Percentiles rank a stretch among this genome's conserved stretches.
These are phyloP conservation scores for Acacia concinna DNA, from an alignment of 331 rosid species.

Conservation along the genomic window DNA sequence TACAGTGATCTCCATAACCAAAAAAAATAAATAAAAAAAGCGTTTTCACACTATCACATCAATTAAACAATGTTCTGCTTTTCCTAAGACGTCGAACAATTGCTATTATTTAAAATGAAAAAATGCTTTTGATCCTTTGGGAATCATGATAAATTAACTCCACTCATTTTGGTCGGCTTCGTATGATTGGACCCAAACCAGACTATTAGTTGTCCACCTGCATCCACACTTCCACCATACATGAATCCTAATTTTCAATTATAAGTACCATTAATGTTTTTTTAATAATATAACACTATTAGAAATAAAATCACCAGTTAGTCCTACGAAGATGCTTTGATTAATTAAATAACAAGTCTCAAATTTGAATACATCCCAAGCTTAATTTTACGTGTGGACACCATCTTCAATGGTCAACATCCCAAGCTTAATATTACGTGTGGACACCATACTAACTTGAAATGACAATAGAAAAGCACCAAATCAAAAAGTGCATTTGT, in stretches of 20 bases:
- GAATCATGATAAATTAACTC: not conserved
- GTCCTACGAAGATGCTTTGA: too few relatives aligned
- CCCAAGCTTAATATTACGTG: not conserved
- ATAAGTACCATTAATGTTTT: not conserved
- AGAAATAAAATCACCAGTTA: not conserved
- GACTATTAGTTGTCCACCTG: not conserved
- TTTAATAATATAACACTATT: not conserved
- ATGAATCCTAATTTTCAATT: not conserved
- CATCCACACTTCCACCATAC: not conserved
- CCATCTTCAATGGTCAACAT: too few relatives aligned
- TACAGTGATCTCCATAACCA: not conserved
- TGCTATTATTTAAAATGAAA: not conserved
- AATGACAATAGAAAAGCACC: constrained; percentile 21
- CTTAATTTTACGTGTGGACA: too few relatives aligned
- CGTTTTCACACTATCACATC: not conserved
- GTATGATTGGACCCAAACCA: constrained; percentile 30
- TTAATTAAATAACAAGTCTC: too few relatives aligned
- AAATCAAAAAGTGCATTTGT: constrained; percentile 15
- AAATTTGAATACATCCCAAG: too few relatives aligned
- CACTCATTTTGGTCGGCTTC: constrained; percentile 10
- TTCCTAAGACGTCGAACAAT: not conserved
- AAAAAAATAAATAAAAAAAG: too few relatives aligned
- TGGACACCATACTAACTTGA: constrained; percentile 10
- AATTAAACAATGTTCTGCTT: not conserved
- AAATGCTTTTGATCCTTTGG: not conserved